phyloP scores from a whole-genome alignment of 2,329 filamentous ascomycete genomes.

The Hypoxylon sp. region DNA sequence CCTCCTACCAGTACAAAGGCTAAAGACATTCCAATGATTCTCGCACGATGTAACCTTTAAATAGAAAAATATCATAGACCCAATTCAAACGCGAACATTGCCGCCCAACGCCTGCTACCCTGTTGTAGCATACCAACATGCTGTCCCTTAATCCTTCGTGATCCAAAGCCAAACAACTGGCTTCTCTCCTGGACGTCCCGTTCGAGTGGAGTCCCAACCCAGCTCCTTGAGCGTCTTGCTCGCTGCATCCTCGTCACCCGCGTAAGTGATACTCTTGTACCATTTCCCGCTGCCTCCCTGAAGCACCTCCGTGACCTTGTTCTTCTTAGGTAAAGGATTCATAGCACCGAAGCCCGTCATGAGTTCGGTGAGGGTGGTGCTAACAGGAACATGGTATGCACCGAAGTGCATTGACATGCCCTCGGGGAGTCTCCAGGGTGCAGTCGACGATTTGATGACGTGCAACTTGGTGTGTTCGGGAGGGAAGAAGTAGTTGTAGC shows the following conservation, averaged over 20 bases:
- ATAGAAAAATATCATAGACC: not conserved
- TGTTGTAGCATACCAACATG: not conserved
- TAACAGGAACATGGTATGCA: constrained; percentile 67
- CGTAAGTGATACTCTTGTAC: constrained; percentile 69
- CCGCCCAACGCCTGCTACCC: not conserved
- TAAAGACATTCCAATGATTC: not conserved
- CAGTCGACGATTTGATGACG: constrained; percentile 65
- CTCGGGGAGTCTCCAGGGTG: constrained; percentile 68
- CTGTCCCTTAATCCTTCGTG: constrained; percentile 62
- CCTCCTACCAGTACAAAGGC: not conserved
- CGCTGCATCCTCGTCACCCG: constrained; percentile 65
- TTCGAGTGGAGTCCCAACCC: constrained; percentile 71
- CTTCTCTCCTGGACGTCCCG: constrained; percentile 64
- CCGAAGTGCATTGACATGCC: constrained; percentile 63
- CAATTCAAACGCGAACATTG: not conserved
- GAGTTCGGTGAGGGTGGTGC: constrained; percentile 69
- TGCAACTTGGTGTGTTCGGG: constrained; percentile 72
- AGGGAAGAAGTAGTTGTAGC: constrained; percentile 75
- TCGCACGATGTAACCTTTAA: not conserved
- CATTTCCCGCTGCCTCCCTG: constrained; percentile 71
- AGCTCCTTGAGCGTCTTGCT: constrained; percentile 67
- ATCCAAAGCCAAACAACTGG: constrained; percentile 74
- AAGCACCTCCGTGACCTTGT: constrained; percentile 70
- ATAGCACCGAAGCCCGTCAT: constrained; percentile 71
- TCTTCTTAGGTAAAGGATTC: constrained; percentile 66